Evolutionary conservation across 345 rosid species (phyloP).

Genomic region (Rhodamnia argentea): DNA sequence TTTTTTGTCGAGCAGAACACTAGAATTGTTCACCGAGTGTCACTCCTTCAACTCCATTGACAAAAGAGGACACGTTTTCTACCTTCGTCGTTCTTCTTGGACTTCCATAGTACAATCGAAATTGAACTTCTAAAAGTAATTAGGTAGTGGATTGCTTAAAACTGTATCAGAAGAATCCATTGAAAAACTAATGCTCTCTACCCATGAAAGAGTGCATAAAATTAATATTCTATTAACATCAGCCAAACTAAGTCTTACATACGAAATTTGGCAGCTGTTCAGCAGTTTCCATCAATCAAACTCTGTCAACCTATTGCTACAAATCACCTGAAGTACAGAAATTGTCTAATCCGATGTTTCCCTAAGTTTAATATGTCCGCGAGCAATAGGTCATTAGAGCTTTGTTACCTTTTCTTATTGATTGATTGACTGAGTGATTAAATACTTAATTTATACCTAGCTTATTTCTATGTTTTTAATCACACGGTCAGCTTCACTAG

Average conservation of each 20-base stretch:
- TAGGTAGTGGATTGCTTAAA: not conserved
- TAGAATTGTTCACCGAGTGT: not conserved
- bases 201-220: not conserved
- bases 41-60: not conserved
- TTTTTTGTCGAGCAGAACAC: not conserved
- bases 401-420: not conserved
- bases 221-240: not conserved
- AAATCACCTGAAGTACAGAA: not conserved
- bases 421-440: not conserved
- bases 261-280: not conserved
- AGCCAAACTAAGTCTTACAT: not conserved
- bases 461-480: not conserved
- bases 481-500: rapidly evolving
- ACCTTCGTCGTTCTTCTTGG: not conserved
- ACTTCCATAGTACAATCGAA: not conserved
- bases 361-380: not conserved
- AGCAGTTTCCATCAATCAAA: not conserved
- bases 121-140: not conserved
- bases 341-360: not conserved
- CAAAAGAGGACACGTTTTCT: not conserved
- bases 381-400: not conserved
- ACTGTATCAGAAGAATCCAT: not conserved
- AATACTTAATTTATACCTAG: not conserved
- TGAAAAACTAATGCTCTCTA: not conserved
- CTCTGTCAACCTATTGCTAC: no score